Percentiles rank a stretch among this genome's conserved stretches.
phyloP scores from a whole-genome alignment of 768 basidiomycete species.

The Russula abietina region DNA sequence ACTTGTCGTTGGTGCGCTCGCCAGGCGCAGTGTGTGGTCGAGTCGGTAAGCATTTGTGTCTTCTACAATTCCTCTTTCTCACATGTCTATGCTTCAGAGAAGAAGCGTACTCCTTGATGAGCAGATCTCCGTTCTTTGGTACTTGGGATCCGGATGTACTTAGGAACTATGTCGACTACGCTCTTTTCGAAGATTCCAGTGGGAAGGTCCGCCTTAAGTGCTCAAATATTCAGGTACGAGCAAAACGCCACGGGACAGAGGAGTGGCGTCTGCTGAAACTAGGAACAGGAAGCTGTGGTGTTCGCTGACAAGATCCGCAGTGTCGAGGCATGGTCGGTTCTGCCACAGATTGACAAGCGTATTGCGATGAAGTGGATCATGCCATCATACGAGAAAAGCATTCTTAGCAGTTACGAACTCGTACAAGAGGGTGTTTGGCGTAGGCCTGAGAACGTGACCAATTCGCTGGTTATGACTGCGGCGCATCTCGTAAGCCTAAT shows the following conservation, averaged over 20 bases:
- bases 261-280: not conserved
- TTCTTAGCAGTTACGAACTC: conserved; percentile 17
- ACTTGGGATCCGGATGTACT: conserved; percentile 65
- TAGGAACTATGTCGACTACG: conserved; percentile 54
- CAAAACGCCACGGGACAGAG: not conserved
- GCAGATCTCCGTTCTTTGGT: conserved; percentile 56
- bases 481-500: conserved; percentile 30
- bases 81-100: conserved; percentile 37
- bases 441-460: conserved; percentile 33
- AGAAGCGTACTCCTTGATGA: conserved; percentile 49
- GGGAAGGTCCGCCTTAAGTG: conserved; percentile 57
- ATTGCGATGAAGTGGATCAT: conserved; percentile 53
- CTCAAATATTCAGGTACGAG: conserved; percentile 43
- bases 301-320: conserved; percentile 43
- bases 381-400: conserved; percentile 37
- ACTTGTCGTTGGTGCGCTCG: conserved; percentile 42
- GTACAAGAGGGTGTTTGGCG: conserved; percentile 30
- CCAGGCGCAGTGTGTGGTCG: conserved; percentile 57
- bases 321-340: conserved; percentile 37
- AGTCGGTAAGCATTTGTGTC: conserved; percentile 39
- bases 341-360: conserved; percentile 39
- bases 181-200: conserved; percentile 36
- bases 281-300: conserved; percentile 46
- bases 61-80: not conserved
- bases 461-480: conserved; percentile 29